Conservation (phyloP, 1,139 yeast species). For the Wickerhamiella pararugosa region DNA sequence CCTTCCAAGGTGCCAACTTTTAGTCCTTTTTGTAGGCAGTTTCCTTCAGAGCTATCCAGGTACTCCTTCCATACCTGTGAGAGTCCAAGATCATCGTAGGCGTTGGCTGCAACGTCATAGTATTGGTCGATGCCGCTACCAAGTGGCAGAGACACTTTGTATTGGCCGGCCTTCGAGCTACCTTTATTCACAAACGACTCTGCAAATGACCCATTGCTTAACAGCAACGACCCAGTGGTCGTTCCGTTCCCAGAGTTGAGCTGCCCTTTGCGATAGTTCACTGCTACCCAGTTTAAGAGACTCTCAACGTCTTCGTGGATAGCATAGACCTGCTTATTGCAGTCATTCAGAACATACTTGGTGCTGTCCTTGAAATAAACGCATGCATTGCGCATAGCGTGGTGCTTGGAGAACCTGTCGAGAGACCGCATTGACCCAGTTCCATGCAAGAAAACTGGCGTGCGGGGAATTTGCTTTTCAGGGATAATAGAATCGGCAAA, state of each 20-base stretch:
- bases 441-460: constrained; percentile 65
- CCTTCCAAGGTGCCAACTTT: constrained; percentile 4
- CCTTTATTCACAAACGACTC: constrained; percentile 2
- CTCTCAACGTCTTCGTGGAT: constrained; percentile 69
- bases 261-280: constrained; percentile 36
- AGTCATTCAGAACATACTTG: constrained; percentile 39
- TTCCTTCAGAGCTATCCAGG: neutral
- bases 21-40: constrained; percentile 7
- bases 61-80: constrained; percentile 3
- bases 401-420: constrained; percentile 35
- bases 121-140: constrained; percentile 1
- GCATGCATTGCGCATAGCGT: constrained; percentile 40
- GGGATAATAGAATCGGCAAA: constrained; percentile 49
- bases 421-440: constrained; percentile 72
- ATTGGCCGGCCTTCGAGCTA: constrained; percentile 4
- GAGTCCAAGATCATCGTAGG: constrained; percentile 4
- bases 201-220: constrained; percentile 4
- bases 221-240: neutral
- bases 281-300: constrained; percentile 59
- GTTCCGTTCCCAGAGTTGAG: neutral
- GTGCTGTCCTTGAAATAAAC: constrained; percentile 36
- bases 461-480: constrained; percentile 45
- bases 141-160: constrained; percentile 8
- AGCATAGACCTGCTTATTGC: constrained; percentile 39
- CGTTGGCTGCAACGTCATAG: constrained; percentile 8